Conservation (phyloP, 805 yeast species). For the Lipomyces orientalis region DNA sequence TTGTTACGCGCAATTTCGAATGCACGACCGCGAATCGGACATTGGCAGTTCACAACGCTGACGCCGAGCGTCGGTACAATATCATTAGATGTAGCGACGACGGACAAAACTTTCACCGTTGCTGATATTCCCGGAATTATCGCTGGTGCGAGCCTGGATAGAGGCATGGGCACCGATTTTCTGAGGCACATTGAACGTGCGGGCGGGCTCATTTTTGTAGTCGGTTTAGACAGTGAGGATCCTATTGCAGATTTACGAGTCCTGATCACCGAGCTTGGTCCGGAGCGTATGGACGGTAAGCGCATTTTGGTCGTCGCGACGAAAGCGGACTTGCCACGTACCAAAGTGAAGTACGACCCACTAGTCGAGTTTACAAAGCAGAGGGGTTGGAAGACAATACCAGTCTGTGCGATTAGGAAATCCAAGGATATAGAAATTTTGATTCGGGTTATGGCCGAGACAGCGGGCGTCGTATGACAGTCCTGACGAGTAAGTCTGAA, state of each 20-base stretch:
- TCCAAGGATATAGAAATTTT: slow-evolving; percentile 73
- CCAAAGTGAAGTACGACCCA: slow-evolving; percentile 54
- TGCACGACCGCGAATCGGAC: slow-evolving; percentile 91
- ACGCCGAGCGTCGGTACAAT: slow-evolving; percentile 94
- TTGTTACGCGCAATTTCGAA: slow-evolving; percentile 82
- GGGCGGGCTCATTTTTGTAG: slow-evolving; percentile 84
- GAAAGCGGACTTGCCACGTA: slow-evolving; percentile 76
- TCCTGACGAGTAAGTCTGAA: background rate
- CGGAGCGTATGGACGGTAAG: slow-evolving; percentile 62
- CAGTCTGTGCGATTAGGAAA: slow-evolving; percentile 72
- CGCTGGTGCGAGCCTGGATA: slow-evolving; percentile 78
- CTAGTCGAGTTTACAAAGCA: slow-evolving; percentile 47
- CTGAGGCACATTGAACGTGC: slow-evolving; percentile 91
- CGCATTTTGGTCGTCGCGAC: slow-evolving; percentile 81
- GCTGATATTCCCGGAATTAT: slow-evolving; percentile 98
- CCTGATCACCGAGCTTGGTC: slow-evolving; percentile 74
- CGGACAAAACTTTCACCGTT: slow-evolving; percentile 71
- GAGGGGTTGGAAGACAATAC: slow-evolving; percentile 71
- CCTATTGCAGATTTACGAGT: slow-evolving; percentile 71
- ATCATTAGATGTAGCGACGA: slow-evolving; percentile 61
- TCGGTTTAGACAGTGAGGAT: slow-evolving; percentile 69
- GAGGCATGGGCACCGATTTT: slow-evolving; percentile 93
- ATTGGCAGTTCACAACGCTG: slow-evolving; percentile 95
- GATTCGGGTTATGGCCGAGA: slow-evolving; percentile 67
- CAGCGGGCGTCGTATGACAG: slow-evolving; percentile 22